Evolutionary conservation across 78 protist genomes (phyloP).

Genomic region (Tieghemostelium lacteum): DNA sequence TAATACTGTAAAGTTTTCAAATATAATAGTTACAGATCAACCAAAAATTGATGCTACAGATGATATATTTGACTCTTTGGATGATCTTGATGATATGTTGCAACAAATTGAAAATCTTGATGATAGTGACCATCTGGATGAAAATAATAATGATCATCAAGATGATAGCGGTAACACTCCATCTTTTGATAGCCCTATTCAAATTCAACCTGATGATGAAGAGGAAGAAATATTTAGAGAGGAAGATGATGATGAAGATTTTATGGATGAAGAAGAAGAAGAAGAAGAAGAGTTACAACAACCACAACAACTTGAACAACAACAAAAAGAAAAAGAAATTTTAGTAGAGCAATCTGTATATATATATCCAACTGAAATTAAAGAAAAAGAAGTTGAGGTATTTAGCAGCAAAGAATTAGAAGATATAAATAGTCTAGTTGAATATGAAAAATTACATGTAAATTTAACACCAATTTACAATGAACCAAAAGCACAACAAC

Average conservation of each 20-base stretch:
- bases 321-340: not conserved
- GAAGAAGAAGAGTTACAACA: not conserved
- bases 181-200: too few species aligned
- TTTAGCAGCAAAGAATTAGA: not conserved
- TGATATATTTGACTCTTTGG: too few species aligned
- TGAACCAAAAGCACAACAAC: too few species aligned
- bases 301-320: not conserved
- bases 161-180: too few species aligned
- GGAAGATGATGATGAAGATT: slow-evolving; percentile 10
- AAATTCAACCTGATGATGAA: not conserved
- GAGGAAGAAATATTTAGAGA: not conserved
- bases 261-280: not conserved
- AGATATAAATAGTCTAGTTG: not conserved
- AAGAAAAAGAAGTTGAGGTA: not conserved
- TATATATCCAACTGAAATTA: not conserved
- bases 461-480: not conserved
- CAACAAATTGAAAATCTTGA: too few species aligned
- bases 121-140: too few species aligned
- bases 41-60: too few species aligned
- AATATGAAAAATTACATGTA: not conserved
- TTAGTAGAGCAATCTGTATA: not conserved
- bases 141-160: too few species aligned
- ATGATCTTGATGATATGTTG: too few species aligned
- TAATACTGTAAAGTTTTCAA: too few species aligned
- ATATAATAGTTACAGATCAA: too few species aligned